Percentiles rank a stretch among this genome's conserved stretches.
Conservation (phyloP, 495 filamentous ascomycete species). For the Glarea lozoyensis region DNA sequence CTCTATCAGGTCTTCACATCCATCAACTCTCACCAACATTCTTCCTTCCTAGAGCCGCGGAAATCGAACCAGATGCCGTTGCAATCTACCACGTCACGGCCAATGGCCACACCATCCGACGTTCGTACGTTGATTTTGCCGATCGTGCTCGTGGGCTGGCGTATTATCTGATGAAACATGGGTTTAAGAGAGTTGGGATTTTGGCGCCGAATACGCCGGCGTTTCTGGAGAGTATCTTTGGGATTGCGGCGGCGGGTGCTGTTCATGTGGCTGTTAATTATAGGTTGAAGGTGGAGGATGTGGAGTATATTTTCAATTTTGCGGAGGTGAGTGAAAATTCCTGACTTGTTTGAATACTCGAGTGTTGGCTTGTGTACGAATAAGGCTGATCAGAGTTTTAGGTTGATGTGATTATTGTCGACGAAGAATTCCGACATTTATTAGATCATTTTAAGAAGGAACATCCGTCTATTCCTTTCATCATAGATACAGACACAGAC, state of each 20-base stretch:
- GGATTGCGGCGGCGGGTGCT: conserved; percentile 74
- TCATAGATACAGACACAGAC: conserved; percentile 84
- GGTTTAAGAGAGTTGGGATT: conserved; percentile 64
- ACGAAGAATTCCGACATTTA: conserved; percentile 65
- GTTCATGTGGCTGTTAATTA: conserved; percentile 86
- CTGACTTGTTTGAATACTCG: no score
- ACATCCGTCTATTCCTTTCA: conserved; percentile 53
- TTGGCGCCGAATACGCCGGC: conserved; percentile 89
- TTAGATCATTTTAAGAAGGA: conserved; percentile 52
- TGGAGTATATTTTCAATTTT: conserved; percentile 82
- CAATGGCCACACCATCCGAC: conserved; percentile 58
- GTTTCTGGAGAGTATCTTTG: conserved; percentile 85
- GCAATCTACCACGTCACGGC: conserved; percentile 85
- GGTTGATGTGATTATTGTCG: conserved; percentile 82
- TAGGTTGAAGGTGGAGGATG: conserved; percentile 77
- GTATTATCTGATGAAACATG: conserved; percentile 71
- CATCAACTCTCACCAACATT: conserved; percentile 81
- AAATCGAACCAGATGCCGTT: conserved; percentile 79
- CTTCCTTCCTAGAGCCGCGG: conserved; percentile 81
- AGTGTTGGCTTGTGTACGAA: no score
- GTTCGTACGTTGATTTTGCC: conserved; percentile 72
- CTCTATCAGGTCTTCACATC: no score
- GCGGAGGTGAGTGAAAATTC: conserved; percentile 5
- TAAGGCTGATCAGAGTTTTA: no score
- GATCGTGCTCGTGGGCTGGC: conserved; percentile 79